phyloP scores from a whole-genome alignment of 1,284 basidiomycete genomes.

The Tremellales sp. region DNA sequence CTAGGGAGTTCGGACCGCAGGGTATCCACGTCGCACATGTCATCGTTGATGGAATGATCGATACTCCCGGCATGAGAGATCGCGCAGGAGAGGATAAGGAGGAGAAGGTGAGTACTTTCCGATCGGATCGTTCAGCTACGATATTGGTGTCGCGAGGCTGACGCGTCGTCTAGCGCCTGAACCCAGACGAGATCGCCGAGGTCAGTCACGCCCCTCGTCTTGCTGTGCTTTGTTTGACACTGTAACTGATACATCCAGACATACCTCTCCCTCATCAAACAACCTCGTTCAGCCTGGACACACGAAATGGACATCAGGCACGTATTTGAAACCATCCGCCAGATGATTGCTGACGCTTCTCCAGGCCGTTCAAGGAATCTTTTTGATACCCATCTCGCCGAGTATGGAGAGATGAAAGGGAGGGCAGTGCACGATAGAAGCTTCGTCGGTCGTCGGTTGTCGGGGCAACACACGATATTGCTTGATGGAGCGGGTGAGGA shows the following conservation, averaged over 20 bases:
- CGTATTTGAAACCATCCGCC: too few species aligned
- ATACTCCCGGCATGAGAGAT: constrained; percentile 24
- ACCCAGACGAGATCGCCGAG: constrained; percentile 16
- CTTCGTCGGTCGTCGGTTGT: too few species aligned
- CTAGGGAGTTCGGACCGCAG: constrained; percentile 48
- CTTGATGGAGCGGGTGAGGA: too few species aligned
- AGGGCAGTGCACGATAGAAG: too few species aligned
- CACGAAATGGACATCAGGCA: constrained; percentile 44
- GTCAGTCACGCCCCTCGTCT: neutral
- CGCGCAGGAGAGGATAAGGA: constrained; percentile 26
- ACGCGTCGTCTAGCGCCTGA: constrained; percentile 5
- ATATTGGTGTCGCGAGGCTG: neutral
- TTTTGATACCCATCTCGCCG: too few species aligned
- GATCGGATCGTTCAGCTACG: neutral
- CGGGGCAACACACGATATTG: too few species aligned
- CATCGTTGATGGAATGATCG: constrained; percentile 47
- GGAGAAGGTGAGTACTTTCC: constrained; percentile 12
- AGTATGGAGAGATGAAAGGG: too few species aligned
- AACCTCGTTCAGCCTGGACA: constrained; percentile 41
- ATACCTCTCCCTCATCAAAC: constrained; percentile 41
- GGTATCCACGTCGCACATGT: constrained; percentile 50
- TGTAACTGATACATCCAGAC: constrained; percentile 13
- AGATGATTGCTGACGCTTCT: too few species aligned
- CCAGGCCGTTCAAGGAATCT: neutral
- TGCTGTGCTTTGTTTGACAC: neutral